Conservation (phyloP, 805 yeast genomes). For the Hanseniaspora opuntiae region DNA sequence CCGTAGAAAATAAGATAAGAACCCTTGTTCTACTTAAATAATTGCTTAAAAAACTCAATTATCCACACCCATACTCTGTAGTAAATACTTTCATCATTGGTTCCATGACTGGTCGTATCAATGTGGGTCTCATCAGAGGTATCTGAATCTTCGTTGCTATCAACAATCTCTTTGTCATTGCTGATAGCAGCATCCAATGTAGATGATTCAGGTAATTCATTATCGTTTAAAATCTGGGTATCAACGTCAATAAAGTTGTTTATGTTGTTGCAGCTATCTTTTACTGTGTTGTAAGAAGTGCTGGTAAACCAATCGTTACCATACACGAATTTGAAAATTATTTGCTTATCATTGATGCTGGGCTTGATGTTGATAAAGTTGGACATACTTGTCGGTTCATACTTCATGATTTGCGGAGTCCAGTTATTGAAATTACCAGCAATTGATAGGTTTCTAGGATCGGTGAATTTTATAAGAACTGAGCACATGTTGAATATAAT, state of each 20-base stretch:
- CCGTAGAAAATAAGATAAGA: not conserved
- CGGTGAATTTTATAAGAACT: not conserved
- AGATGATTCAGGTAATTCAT: not conserved
- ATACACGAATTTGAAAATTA: conserved; percentile 2
- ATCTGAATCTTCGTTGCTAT: not conserved
- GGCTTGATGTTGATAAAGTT: not conserved
- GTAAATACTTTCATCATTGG: not conserved
- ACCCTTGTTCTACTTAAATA: not conserved
- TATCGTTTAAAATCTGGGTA: not conserved
- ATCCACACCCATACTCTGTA: conserved; percentile 4
- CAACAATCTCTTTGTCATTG: not conserved
- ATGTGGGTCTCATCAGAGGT: not conserved
- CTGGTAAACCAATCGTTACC: not conserved
- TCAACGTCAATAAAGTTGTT: not conserved
- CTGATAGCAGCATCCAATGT: not conserved
- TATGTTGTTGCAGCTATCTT: not conserved
- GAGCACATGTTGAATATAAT: not conserved
- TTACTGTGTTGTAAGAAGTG: not conserved
- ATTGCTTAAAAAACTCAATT: not conserved
- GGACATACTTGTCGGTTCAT: not conserved
- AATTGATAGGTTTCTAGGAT: not conserved
- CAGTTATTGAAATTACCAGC: conserved; percentile 12
- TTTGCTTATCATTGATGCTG: not conserved
- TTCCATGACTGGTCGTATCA: conserved; percentile 5
- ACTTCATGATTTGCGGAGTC: conserved; percentile 9